Base-by-base conservation (phyloP, 768 basidiomycete species). In the Russula dissimulans region DNA sequence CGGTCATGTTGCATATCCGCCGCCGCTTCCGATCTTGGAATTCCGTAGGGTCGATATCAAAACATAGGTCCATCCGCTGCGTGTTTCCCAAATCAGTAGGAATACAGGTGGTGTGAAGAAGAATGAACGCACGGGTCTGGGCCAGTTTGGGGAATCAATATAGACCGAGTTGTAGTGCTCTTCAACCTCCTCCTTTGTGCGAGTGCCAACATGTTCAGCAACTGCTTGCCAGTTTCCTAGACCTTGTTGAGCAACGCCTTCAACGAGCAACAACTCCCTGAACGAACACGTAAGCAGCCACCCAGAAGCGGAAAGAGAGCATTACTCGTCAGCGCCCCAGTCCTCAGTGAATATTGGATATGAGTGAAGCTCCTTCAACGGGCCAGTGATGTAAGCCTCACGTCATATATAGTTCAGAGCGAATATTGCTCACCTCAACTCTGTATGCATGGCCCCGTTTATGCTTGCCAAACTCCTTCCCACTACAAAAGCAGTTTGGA, bases 291-390 rank as follows among this genome's bases (percentile, higher is more conserved):
- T 65, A 29, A 61, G 64, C 47, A 54, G 18, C 42, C 44, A 57
- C 26, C 51, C 38, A 29, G 9, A 48, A 53, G n/a, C 31, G 36
- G 38, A 50, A 41, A 45, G 59, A 41, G 3, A 36, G 29, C 53
- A 85, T 72, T 67, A 93, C 91, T 99, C 95, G 72, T 98, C 95
- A 9, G 95, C 95, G 42, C 94, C 95, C 97, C 95, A 98, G 71
- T 95, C 92, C 57, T 87, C 84, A 8, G 86, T 80, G 68, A 97
- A 95, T 68, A 99, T 97, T 3, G 95, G 97, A 72, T 95, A 91
- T 8, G 95, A 93, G 71, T 97, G 92, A 68, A 95, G 81, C 76
- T 97, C 95, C 94, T 95, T 70, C 11, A 54, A 22, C 43, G 9
- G 49, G 36, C 18, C 26, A 26, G 54, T 15, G 44, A 39, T 36